These are phyloP conservation scores for Candida khao-thaluensis DNA, from an alignment of 805 yeast genomes.

Conservation along the genomic window DNA sequence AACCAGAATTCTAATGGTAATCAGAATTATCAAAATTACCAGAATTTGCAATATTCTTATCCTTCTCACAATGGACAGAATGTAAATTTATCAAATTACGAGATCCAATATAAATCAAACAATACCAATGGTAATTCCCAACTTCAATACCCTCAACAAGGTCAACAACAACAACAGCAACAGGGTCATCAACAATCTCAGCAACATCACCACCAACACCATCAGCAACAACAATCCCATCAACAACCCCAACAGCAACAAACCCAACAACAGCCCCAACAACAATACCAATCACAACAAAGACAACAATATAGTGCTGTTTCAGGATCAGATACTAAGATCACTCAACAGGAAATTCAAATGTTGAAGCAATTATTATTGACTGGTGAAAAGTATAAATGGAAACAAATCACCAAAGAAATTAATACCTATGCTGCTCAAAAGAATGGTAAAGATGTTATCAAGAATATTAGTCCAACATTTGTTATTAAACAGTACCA, in stretches of 20 bases:
- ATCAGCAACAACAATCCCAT: background rate
- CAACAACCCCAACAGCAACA: slow-evolving; percentile 2
- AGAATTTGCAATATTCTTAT: slow-evolving; percentile 4
- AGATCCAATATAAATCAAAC: background rate
- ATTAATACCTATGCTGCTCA: slow-evolving; percentile 21
- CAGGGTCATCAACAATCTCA: background rate
- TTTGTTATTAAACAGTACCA: slow-evolving; percentile 57
- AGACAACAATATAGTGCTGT: slow-evolving; percentile 1
- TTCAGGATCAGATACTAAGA: slow-evolving; percentile 19
- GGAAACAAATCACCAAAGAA: slow-evolving; percentile 55
- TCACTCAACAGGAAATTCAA: slow-evolving; percentile 45
- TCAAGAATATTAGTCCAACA: slow-evolving; percentile 47
- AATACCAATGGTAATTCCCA: background rate
- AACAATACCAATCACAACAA: slow-evolving; percentile 1
- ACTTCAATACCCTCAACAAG: slow-evolving; percentile 2
- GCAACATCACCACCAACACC: background rate
- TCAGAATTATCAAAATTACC: slow-evolving; percentile 1
- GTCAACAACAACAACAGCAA: background rate
- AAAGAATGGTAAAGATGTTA: slow-evolving; percentile 14
- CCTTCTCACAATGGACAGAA: slow-evolving; percentile 1
- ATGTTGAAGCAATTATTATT: slow-evolving; percentile 47
- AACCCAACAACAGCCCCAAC: slow-evolving; percentile 4
- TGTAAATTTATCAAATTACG: slow-evolving; percentile 3
- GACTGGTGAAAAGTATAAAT: slow-evolving; percentile 55
- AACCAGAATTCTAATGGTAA: background rate